phyloP scores from a whole-genome alignment of 768 basidiomycete genomes.

The Podaxis carcinomalis region DNA sequence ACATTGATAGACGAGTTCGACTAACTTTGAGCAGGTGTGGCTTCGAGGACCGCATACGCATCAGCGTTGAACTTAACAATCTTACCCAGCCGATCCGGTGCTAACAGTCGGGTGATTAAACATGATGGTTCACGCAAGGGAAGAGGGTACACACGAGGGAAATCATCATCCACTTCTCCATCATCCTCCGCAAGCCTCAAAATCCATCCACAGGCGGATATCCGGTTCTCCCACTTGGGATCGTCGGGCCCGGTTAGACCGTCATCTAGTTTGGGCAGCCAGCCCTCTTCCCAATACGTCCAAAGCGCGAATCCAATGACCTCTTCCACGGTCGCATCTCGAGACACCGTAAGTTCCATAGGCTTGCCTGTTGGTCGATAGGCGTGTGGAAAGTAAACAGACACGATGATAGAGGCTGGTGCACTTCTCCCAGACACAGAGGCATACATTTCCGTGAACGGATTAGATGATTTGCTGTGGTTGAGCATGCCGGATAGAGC shows the following conservation, averaged over 20 bases:
- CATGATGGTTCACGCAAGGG: neutral
- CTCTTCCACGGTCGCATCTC: conserved; percentile 91
- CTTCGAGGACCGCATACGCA: conserved; percentile 85
- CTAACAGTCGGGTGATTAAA: conserved; percentile 36
- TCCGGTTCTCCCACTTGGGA: conserved; percentile 47
- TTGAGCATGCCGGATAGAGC: conserved; percentile 74
- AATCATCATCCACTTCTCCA: conserved; percentile 98
- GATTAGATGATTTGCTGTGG: conserved; percentile 65
- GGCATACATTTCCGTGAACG: conserved; percentile 84
- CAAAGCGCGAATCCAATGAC: conserved; percentile 91
- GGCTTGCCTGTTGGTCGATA: conserved; percentile 52
- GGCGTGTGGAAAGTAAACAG: conserved; percentile 85
- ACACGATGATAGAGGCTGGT: conserved; percentile 57
- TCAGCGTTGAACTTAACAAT: conserved; percentile 87
- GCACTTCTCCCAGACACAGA: conserved; percentile 77
- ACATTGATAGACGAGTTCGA: neutral
- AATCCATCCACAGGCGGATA: conserved; percentile 87
- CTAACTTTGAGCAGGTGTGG: conserved; percentile 65
- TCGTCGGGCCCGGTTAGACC: conserved; percentile 58
- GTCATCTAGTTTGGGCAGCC: conserved; percentile 74
- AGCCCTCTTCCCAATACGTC: conserved; percentile 89
- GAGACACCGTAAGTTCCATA: conserved; percentile 73
- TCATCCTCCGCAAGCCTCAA: conserved; percentile 93
- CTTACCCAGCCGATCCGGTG: conserved; percentile 83
- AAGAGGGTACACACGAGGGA: conserved; percentile 67